Conservation (phyloP, 2,329 filamentous ascomycete genomes). For the Aureobasidium subglaciale region DNA sequence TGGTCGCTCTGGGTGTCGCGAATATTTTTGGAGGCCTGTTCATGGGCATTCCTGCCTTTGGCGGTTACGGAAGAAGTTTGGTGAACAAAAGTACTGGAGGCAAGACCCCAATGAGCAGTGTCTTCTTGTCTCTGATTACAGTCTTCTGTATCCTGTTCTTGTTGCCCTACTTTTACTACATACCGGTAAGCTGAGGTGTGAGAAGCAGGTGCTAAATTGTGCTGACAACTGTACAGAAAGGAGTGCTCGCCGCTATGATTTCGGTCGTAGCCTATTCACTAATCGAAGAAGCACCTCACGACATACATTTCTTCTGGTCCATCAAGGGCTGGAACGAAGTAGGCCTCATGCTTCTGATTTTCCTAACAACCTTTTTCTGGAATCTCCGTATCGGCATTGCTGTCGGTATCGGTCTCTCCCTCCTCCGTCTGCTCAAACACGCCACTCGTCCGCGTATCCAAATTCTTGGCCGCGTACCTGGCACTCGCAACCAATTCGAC, state of each 20-base stretch:
- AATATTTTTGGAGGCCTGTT: conserved; percentile 91
- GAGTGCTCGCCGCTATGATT: conserved; percentile 87
- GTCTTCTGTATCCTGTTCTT: conserved; percentile 74
- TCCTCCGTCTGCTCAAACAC: conserved; percentile 84
- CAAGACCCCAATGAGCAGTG: conserved; percentile 85
- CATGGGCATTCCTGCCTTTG: conserved; percentile 87
- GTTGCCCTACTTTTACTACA: conserved; percentile 86
- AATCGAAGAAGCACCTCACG: conserved; percentile 90
- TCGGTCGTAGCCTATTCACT: conserved; percentile 91
- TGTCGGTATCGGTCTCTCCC: conserved; percentile 82
- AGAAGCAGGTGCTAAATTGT: background rate
- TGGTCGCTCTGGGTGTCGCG: conserved; percentile 82
- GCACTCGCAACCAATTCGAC: conserved; percentile 69
- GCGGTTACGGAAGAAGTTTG: conserved; percentile 92
- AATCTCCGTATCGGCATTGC: conserved; percentile 90
- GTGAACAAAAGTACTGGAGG: conserved; percentile 90
- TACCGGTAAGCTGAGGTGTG: conserved; percentile 85
- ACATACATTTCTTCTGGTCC: conserved; percentile 79
- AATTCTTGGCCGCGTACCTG: conserved; percentile 83
- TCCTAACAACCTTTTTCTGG: conserved; percentile 88
- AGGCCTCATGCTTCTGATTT: conserved; percentile 80
- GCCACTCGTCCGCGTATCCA: conserved; percentile 89
- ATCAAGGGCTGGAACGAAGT: conserved; percentile 85
- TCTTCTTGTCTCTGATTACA: conserved; percentile 77
- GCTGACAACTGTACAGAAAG: conserved; percentile 58